These are phyloP conservation scores for Eudorina sp. DNA, from an alignment of 139 green algal species.

Conservation along the genomic window DNA sequence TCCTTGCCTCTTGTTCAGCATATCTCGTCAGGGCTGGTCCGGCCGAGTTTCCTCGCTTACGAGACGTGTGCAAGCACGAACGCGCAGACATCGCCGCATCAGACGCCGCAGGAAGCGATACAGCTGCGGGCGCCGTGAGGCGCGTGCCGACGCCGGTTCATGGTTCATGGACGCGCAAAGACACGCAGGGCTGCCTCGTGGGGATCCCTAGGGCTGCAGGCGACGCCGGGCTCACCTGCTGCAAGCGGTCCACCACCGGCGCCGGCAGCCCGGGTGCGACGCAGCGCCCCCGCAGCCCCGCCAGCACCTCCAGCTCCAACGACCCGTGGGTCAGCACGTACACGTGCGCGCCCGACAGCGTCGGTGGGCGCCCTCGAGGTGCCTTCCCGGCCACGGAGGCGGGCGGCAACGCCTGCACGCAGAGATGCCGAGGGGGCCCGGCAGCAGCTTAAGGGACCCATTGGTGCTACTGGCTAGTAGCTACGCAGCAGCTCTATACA, in stretches of 20 bases:
- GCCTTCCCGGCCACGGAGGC: not conserved
- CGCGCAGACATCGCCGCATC: no score
- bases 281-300: not conserved
- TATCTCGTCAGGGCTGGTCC: no score
- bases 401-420: not conserved
- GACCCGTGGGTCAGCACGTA: constrained; percentile 39
- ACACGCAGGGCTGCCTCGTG: no score
- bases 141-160: no score
- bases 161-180: no score
- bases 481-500: not conserved
- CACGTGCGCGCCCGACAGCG: not conserved
- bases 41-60: no score
- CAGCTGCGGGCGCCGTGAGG: no score
- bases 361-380: not conserved
- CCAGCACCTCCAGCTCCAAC: constrained; percentile 58
- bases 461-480: not conserved
- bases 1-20: no score
- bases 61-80: no score
- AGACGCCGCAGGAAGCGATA: no score
- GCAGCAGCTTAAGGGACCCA: not conserved
- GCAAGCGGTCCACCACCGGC: constrained; percentile 11
- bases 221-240: no score
- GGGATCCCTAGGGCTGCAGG: no score
- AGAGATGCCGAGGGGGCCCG: not conserved
- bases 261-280: constrained; percentile 20